Evolutionary conservation across 768 basidiomycete species (phyloP), one percentile per base, ranked within the genome.

Genomic region (Nidularia pulvinata): DNA sequence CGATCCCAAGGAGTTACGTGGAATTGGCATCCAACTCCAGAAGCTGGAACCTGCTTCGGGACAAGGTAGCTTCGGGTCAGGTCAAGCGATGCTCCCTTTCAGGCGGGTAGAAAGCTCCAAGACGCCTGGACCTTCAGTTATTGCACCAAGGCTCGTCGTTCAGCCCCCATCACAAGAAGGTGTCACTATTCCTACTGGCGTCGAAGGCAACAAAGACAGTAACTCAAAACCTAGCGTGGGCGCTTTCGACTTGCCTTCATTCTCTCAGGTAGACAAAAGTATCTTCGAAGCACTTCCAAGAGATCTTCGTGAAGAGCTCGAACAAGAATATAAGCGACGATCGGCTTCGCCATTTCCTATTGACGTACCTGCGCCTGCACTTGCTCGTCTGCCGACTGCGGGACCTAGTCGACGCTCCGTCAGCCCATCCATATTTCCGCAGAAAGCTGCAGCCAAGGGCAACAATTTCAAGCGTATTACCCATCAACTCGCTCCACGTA

Each of bases 11-110:
- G 96, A 98, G 57, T 72, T 98, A n/a, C 81, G 96, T 19, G 96
- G 96, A 1, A 82, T 98, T 52, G 94, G 92, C 0, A 88, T 98
- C 6, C 93, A 95, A 61, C 83, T 98, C 10, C 86, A 89, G 62
- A 98, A 95, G 65, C 78, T 98, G 4, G 93, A 97, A 68, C 73
- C 78, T 6, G 60, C 65, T 13, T 68, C 70, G 1, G 71, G 65
- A 2, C 52, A 61, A 3, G 62, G 64, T 22, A 61, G 58, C 11
- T 61, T 65, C 7, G 73, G 76, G 13, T 58, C 69, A 4, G 87
- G 84, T 1, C 93, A 94, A 63, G 79, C 72, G 2, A 73, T 74
- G 10, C 67, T 94, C 32, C 73, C 79, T 0, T 95, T 95, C 67
- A 74, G 74, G 50, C 14, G 45, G 16, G 14, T n/a, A 11, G 19